A percentile compares a stretch with the other conserved stretches of the same genome.
Evolutionary conservation across 108 stramenopile genomes (phyloP).

Genomic region (Seminavis robusta): DNA sequence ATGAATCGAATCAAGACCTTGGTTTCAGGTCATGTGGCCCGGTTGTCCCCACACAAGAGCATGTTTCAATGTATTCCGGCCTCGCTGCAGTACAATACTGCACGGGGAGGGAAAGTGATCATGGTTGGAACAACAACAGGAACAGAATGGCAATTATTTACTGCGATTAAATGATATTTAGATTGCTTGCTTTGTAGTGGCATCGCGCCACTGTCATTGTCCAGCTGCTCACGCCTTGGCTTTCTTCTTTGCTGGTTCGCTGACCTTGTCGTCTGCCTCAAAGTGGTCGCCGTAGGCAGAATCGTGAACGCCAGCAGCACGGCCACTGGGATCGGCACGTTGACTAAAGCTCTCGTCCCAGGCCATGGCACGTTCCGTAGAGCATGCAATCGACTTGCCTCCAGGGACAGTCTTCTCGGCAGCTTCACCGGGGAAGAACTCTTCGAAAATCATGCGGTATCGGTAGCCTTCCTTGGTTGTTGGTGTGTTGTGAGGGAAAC

Average conservation of each 20-base stretch:
- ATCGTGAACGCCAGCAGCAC: slow-evolving; percentile 94
- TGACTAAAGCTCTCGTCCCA: slow-evolving; percentile 89
- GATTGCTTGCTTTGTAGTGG: no score
- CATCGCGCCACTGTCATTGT: no score
- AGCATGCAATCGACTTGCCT: slow-evolving; percentile 97
- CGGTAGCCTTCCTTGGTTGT: slow-evolving; percentile 97
- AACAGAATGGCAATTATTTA: no score
- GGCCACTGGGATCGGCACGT: slow-evolving; percentile 95
- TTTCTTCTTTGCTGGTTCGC: slow-evolving; percentile 60
- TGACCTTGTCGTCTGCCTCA: slow-evolving; percentile 65
- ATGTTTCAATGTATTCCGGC: no score
- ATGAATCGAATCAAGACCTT: no score
- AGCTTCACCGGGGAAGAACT: slow-evolving; percentile 94
- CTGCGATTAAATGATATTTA: no score
- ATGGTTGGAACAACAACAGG: no score
- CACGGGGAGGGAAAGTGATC: no score
- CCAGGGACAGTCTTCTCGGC: slow-evolving; percentile 95
- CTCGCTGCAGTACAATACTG: no score
- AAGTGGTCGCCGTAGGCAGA: slow-evolving; percentile 85
- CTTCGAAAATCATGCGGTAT: slow-evolving; percentile 97
- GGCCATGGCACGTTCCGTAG: slow-evolving; percentile 94
- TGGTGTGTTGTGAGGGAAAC: slow-evolving; percentile 98
- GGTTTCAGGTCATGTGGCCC: no score
- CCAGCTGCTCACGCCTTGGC: slow-evolving; percentile 37
- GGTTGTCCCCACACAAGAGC: no score